A percentile compares a stretch with the other conserved stretches of the same genome.
Conservation (phyloP, 352 stramenopile species). For the Globisporangium spiculum region DNA sequence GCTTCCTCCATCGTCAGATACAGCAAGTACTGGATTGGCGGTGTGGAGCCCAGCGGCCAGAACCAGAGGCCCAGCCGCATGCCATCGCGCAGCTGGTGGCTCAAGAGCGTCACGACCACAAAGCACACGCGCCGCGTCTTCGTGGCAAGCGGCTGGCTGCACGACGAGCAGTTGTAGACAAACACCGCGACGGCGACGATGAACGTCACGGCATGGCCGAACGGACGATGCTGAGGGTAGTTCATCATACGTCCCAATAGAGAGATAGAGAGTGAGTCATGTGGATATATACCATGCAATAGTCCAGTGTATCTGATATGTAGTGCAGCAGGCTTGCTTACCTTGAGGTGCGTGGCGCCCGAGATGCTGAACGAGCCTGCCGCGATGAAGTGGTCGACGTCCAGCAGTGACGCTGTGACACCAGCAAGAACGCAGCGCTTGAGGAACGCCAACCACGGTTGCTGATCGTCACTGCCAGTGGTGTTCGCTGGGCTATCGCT, state of each 20-base stretch:
- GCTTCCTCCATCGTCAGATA: constrained; percentile 55
- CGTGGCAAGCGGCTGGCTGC: constrained; percentile 15
- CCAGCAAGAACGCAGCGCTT: constrained; percentile 41
- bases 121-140: constrained; percentile 45
- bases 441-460: constrained; percentile 28
- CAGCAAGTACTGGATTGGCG: constrained; percentile 56
- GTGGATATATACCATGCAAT: neutral
- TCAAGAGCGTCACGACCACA: constrained; percentile 51
- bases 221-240: constrained; percentile 34
- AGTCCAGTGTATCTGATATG: neutral
- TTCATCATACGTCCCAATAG: neutral
- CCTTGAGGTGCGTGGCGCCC: constrained; percentile 53
- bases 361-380: constrained; percentile 49
- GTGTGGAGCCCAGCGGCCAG: constrained; percentile 67
- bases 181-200: constrained; percentile 42
- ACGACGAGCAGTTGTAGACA: constrained; percentile 38
- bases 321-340: neutral
- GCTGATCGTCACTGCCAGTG: neutral
- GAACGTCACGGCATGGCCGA: constrained; percentile 67
- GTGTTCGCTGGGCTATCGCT: neutral
- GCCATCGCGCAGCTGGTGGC: constrained; percentile 68
- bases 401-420: constrained; percentile 43
- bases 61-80: constrained; percentile 65
- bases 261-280: neutral
- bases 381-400: constrained; percentile 76